Base-by-base conservation (phyloP, 768 basidiomycete species). In the Stropharia rugosoannulata region DNA sequence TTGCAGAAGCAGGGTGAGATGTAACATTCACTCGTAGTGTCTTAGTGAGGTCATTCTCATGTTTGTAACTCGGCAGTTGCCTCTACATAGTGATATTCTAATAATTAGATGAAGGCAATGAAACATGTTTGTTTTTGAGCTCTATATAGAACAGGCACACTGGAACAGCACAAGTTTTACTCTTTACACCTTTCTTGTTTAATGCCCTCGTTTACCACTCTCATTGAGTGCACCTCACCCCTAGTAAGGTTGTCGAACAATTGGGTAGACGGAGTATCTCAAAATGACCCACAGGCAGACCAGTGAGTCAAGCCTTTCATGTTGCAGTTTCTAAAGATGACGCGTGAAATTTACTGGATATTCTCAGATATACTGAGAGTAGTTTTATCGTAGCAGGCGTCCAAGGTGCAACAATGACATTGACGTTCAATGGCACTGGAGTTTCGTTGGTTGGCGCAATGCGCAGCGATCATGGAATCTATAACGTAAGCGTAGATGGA, bases 361-460 rank as follows among this genome's bases (percentile, higher is more conserved):
- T n/a, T 10, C 4, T 18, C 42, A 77, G 76, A 54, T 77, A 77
- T 48, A 71, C 69, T 18, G 64, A 67, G 19, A 63, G 59, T 41
- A 76, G 73, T n/a, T 76, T 76, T 47, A 66, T 67, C 11, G 63
- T 58, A 4, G 70, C 73, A 37, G 63, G 70, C 16, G 52, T 58
- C 0, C 58, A 60, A 32, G 64, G 62, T 9, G 68, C 70, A 1
- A 47, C 54, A 7, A 62, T 61, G 6, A 62, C 64, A 0, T 64
- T 77, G 54, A 53, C 44, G 25, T 78, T 75, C 61, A 72, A 74
- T 39, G 77, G 76, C 6, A 70, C 69, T 11, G 64, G 39, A 19
- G 44, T 66, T 18, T 37, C 50, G 2, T 41, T 67, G 9, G 58
- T 48, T 44, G 64, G 66, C 0, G 58, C 64, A 12, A 60, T 58